A percentile compares a stretch with the other conserved stretches of the same genome.
Conservation (phyloP, 129 eudicot genomes). For the Flaveria ramosissima region DNA sequence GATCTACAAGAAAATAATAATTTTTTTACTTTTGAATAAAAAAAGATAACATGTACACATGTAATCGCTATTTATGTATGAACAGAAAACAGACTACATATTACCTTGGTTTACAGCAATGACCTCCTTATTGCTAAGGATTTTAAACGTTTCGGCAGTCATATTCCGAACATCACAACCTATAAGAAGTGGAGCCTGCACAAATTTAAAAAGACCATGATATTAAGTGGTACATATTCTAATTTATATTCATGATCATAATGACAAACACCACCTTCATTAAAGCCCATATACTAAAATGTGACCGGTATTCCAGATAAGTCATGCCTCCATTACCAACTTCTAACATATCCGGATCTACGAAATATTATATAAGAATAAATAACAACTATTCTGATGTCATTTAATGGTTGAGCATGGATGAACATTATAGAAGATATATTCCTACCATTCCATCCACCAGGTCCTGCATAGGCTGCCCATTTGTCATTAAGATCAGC, state of each 20-base stretch:
- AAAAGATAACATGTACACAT: background rate
- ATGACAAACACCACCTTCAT: slow-evolving; percentile 63
- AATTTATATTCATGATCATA: background rate
- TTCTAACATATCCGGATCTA: slow-evolving; percentile 99
- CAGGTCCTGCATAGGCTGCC: slow-evolving; percentile 99
- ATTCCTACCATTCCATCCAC: slow-evolving; percentile 93
- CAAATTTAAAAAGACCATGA: background rate
- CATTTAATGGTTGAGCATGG: slow-evolving; percentile 4
- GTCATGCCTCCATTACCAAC: slow-evolving; percentile 99
- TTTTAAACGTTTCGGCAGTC: slow-evolving; percentile 70
- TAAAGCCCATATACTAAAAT: slow-evolving; percentile 98
- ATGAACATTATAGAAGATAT: slow-evolving; percentile 19
- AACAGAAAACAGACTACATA: background rate
- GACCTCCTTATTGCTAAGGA: slow-evolving; percentile 75
- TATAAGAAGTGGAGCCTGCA: slow-evolving; percentile 88
- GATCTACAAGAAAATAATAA: slow-evolving; percentile 44
- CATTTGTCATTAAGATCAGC: slow-evolving; percentile 97
- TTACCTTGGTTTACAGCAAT: slow-evolving; percentile 96
- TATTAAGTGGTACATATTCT: background rate
- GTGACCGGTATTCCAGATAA: slow-evolving; percentile 81
- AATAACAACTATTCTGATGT: slow-evolving; percentile 6
- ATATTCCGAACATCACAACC: slow-evolving; percentile 97
- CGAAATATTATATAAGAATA: slow-evolving; percentile 19
- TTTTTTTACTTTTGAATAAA: background rate
- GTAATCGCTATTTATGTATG: background rate